These are phyloP conservation scores for Coemansia sp. DNA, from an alignment of 192 early-diverging fungal species.

Conservation along the genomic window DNA sequence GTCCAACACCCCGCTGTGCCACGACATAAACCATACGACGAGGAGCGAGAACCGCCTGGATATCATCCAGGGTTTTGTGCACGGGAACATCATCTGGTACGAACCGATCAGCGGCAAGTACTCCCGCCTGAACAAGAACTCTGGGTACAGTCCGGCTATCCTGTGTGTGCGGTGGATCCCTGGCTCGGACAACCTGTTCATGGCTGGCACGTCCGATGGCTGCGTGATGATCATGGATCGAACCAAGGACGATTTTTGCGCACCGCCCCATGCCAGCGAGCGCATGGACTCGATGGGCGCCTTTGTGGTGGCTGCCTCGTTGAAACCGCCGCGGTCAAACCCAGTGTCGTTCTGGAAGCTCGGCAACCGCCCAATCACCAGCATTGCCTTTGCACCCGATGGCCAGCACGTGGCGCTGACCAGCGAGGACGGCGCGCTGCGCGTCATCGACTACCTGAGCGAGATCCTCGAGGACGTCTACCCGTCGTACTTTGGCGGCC, in stretches of 20 bases:
- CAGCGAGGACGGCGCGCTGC: conserved; percentile 75
- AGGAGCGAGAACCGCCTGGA: conserved; percentile 72
- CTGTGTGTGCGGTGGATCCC: conserved; percentile 91
- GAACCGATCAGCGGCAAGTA: conserved; percentile 87
- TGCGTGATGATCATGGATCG: conserved; percentile 82
- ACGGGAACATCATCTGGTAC: conserved; percentile 83
- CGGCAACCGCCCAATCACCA: conserved; percentile 68
- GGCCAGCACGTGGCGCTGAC: conserved; percentile 76
- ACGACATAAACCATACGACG: conserved; percentile 79
- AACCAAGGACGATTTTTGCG: conserved; percentile 74
- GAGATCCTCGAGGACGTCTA: conserved; percentile 78
- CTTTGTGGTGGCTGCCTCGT: conserved; percentile 50
- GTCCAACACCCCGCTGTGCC: conserved; percentile 76
- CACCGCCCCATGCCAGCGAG: conserved; percentile 16
- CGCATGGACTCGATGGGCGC: conserved; percentile 3
- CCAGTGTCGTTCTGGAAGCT: conserved; percentile 82
- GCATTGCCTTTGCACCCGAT: conserved; percentile 82
- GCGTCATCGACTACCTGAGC: conserved; percentile 70
- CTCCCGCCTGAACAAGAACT: conserved; percentile 77
- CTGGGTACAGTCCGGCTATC: conserved; percentile 66
- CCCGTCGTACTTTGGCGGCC: conserved; percentile 80
- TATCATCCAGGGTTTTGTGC: conserved; percentile 79
- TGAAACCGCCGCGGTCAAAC: conserved; percentile 76
- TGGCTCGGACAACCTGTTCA: conserved; percentile 77
- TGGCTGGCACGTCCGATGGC: conserved; percentile 84